Percentiles rank a stretch among this genome's conserved stretches.
These are phyloP conservation scores for Kodamaea kakaduensis DNA, from an alignment of 805 yeast genomes.

Conservation along the genomic window DNA sequence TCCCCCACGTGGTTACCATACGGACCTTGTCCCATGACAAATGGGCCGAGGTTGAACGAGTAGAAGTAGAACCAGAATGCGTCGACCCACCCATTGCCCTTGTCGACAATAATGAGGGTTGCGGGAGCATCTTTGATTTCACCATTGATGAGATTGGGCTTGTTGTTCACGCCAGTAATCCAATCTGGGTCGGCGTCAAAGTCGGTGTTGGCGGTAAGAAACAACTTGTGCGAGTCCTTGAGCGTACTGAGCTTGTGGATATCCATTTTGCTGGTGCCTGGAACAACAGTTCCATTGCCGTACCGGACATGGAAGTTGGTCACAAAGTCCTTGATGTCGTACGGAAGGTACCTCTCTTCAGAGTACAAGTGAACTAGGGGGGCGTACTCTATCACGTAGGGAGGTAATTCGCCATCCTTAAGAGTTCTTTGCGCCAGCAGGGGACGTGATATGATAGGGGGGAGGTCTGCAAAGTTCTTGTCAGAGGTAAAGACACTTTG, in stretches of 20 bases:
- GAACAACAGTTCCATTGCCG: constrained; percentile 42
- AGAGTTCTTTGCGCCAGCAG: constrained; percentile 33
- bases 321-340: constrained; percentile 69
- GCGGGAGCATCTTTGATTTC: constrained; percentile 75
- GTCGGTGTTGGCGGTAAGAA: constrained; percentile 63
- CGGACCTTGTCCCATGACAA: constrained; percentile 96
- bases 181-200: constrained; percentile 73
- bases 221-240: constrained; percentile 40
- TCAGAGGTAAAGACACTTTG: constrained; percentile 8
- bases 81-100: constrained; percentile 92
- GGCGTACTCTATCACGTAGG: constrained; percentile 57
- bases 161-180: constrained; percentile 69
- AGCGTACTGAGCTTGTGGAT: constrained; percentile 29
- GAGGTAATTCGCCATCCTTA: constrained; percentile 55
- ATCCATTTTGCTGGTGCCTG: constrained; percentile 31
- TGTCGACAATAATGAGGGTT: constrained; percentile 76
- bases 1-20: constrained; percentile 97
- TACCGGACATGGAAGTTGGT: constrained; percentile 58
- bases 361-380: constrained; percentile 85
- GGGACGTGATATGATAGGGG: constrained; percentile 38
- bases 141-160: constrained; percentile 71
- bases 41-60: constrained; percentile 91
- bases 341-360: constrained; percentile 84
- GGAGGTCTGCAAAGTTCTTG: constrained; percentile 23
- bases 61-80: constrained; percentile 96